phyloP scores from a whole-genome alignment of 1,139 yeast genomes.

The Candida glucosophila region DNA sequence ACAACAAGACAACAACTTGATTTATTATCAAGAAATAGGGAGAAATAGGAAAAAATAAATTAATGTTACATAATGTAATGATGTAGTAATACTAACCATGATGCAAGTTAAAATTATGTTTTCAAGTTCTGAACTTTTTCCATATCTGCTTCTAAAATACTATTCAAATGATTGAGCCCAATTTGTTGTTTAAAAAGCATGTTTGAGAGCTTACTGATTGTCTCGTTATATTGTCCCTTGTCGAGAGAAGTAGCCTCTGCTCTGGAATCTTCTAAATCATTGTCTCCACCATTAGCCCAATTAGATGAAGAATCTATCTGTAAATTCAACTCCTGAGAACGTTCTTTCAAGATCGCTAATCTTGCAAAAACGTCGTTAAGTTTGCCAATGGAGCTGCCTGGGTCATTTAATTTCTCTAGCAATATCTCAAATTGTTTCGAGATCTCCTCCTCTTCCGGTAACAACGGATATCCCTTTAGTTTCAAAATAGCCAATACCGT shows the following conservation, averaged over 20 bases:
- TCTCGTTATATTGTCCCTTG: constrained; percentile 49
- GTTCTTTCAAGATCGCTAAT: constrained; percentile 67
- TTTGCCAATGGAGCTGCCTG: constrained; percentile 72
- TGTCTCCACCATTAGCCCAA: constrained; percentile 21
- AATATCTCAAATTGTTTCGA: constrained; percentile 62
- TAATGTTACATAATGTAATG: no score
- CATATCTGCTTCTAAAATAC: constrained; percentile 64
- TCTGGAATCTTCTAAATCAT: constrained; percentile 4
- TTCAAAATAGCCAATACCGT: constrained; percentile 62
- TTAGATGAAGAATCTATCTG: constrained; percentile 40
- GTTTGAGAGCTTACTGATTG: constrained; percentile 57
- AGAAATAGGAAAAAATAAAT: no score
- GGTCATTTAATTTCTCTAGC: constrained; percentile 54
- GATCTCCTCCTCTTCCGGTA: constrained; percentile 84
- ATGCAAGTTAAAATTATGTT: no score
- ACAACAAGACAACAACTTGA: no score
- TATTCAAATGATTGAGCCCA: constrained; percentile 77
- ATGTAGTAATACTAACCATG: no score
- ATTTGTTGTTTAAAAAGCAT: constrained; percentile 81
- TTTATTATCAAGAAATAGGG: no score
- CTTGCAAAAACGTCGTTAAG: constrained; percentile 92
- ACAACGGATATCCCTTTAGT: constrained; percentile 70
- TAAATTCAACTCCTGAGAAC: constrained; percentile 51
- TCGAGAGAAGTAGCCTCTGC: no score
- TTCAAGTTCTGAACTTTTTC: constrained; percentile 31